Evolutionary conservation across 2,329 filamentous ascomycete genomes (phyloP), one percentile per base, ranked within the genome.

Genomic region (Endoconidiophora polonica): DNA sequence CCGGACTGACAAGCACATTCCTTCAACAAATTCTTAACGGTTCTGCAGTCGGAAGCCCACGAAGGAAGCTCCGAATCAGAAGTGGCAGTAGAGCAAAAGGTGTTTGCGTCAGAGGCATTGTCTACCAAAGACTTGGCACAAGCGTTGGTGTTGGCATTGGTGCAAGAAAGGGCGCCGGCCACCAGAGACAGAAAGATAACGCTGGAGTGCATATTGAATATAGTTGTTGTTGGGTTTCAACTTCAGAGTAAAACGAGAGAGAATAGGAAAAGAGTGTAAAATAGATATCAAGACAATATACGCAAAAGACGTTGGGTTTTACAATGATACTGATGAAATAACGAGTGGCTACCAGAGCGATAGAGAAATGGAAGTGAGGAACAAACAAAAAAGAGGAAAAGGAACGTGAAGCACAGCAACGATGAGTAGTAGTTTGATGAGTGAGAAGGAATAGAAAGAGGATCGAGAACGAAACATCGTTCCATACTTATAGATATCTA

Each of bases 1-100:
- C 57, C 54, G 43, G 55, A 58, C 36, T 58, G 52, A 50, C 57
- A 68, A 18, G 57, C 56, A 42, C 61, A 63, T 39, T 63, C 61
- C 43, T 61, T 61, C 10, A 58, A 57, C 52, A 63, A 54, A 40
- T 56, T 54, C 48, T 59, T 62, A 18, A 57, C 57, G 53, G 55
- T 58, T 7, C 53, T 56, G 54, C 61, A 61, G 44, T 58, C 58
- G 4, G 57, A 57, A 22, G 61, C 60, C 60, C 56, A 62, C 24
- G 54, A 54, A 33, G 56, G 62, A 10, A 59, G 55, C 23, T 52
- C 57, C 1, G 61, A 56, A 10, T 59, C 58, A 18, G 59, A 58
- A 7, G 59, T 60, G 6, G 57, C 57, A 12, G 55, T 58, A 2
- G 56, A 53, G 26, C 57, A 58, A 7, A 55, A 55, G 9, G 54